Evolutionary conservation across 129 eudicot genomes (phyloP).

Genomic region (Pulicaria dysenterica): DNA sequence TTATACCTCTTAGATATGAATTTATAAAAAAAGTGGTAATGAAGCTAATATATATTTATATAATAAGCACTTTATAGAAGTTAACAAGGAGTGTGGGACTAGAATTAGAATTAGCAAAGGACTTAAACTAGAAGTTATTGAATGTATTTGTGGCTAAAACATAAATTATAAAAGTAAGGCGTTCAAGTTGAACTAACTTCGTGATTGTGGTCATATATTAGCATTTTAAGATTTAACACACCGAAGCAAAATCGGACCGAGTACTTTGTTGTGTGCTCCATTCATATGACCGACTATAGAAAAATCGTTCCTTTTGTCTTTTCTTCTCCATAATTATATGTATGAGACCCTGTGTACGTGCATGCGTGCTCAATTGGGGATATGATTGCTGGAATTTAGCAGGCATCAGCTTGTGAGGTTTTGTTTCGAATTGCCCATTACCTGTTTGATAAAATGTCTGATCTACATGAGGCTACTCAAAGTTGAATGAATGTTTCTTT

Average conservation of each 20-base stretch:
- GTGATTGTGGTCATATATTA: constrained; percentile 3
- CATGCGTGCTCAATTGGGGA: background rate
- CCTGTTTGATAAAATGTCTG: constrained; percentile 40
- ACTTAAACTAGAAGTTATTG: background rate
- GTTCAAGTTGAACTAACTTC: background rate
- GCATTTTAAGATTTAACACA: background rate
- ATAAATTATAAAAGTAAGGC: background rate
- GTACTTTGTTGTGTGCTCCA: background rate
- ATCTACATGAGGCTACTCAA: constrained; percentile 10
- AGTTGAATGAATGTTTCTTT: background rate
- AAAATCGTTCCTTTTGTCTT: background rate
- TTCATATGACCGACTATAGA: background rate
- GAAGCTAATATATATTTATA: no score
- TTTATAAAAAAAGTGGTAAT: no score
- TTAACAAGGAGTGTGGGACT: background rate
- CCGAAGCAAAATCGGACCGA: constrained; percentile 7
- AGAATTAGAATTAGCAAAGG: background rate
- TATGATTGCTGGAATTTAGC: constrained; percentile 3
- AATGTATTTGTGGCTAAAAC: background rate
- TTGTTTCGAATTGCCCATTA: constrained; percentile 5
- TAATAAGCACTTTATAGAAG: no score
- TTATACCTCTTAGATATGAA: no score
- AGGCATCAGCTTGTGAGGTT: background rate
- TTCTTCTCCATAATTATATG: background rate
- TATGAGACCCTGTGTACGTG: background rate